Conservation (phyloP, 352 stramenopile species). For the Phytophthora gonapodyides region DNA sequence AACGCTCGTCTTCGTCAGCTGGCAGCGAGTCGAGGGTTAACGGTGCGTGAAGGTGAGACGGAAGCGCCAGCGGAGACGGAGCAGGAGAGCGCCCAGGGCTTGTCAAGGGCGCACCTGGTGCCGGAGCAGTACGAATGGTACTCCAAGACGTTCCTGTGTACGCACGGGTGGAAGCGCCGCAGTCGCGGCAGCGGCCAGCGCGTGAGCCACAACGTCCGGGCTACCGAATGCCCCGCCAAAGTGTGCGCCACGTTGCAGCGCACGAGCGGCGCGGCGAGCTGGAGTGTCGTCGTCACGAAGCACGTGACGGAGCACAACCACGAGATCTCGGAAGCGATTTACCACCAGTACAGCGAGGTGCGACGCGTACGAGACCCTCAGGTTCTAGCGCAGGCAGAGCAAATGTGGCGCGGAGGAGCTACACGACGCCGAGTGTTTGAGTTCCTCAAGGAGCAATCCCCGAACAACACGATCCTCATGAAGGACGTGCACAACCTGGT, state of each 20-base stretch:
- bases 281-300: constrained; percentile 76
- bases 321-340: constrained; percentile 57
- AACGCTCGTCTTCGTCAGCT: constrained; percentile 64
- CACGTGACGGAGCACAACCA: constrained; percentile 78
- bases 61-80: constrained; percentile 6
- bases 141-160: constrained; percentile 83
- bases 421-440: constrained; percentile 72
- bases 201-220: constrained; percentile 69
- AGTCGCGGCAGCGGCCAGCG: constrained; percentile 71
- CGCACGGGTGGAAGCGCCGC: constrained; percentile 76
- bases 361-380: constrained; percentile 66
- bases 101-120: constrained; percentile 52
- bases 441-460: constrained; percentile 67
- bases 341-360: constrained; percentile 73
- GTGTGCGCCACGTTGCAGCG: constrained; percentile 74
- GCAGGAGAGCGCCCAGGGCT: constrained; percentile 18
- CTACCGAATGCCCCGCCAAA: constrained; percentile 69
- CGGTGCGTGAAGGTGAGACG: constrained; percentile 30
- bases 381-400: constrained; percentile 58
- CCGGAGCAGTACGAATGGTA: constrained; percentile 73
- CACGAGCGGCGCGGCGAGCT: constrained; percentile 32
- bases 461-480: constrained; percentile 64
- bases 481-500: constrained; percentile 86
- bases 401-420: constrained; percentile 60
- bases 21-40: constrained; percentile 41